Evolutionary conservation across 495 filamentous ascomycete genomes (phyloP).

Genomic region (Daldinia vernicosa): DNA sequence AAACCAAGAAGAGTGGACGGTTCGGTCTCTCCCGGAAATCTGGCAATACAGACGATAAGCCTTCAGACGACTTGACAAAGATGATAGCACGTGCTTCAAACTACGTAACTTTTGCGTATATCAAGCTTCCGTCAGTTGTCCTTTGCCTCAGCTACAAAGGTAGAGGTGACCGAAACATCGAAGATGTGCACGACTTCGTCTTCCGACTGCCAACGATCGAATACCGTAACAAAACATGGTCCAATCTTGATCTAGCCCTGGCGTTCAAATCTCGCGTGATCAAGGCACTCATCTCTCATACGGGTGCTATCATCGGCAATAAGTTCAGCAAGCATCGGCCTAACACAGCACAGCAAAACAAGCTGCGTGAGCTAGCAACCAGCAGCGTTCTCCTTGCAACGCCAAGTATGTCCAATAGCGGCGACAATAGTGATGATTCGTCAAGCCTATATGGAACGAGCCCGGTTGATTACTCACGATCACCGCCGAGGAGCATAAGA

Average conservation of each 20-base stretch:
- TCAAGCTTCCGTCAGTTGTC: slow-evolving; percentile 93
- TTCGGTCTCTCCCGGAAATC: slow-evolving; percentile 54
- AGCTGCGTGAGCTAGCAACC: slow-evolving; percentile 79
- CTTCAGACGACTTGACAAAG: slow-evolving; percentile 92
- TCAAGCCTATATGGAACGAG: slow-evolving; percentile 56
- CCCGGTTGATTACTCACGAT: slow-evolving; percentile 60
- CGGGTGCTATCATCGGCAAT: slow-evolving; percentile 95
- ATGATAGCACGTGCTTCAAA: slow-evolving; percentile 97
- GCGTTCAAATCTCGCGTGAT: slow-evolving; percentile 94
- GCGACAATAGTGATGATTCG: slow-evolving; percentile 61
- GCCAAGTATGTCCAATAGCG: slow-evolving; percentile 44
- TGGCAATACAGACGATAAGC: slow-evolving; percentile 53
- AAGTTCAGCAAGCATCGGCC: slow-evolving; percentile 91
- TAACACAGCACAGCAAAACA: slow-evolving; percentile 76
- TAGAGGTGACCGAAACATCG: slow-evolving; percentile 90
- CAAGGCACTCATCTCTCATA: slow-evolving; percentile 91
- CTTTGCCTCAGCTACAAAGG: slow-evolving; percentile 97
- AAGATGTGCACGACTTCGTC: slow-evolving; percentile 96
- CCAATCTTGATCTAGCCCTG: slow-evolving; percentile 92
- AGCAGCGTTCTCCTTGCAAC: slow-evolving; percentile 63
- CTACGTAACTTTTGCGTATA: slow-evolving; percentile 96
- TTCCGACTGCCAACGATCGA: slow-evolving; percentile 95
- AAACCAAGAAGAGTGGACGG: slow-evolving; percentile 60
- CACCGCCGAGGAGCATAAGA: slow-evolving; percentile 55
- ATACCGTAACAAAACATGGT: slow-evolving; percentile 99